phyloP scores from a whole-genome alignment of 2,329 filamentous ascomycete species.

The Parascedosporium putredinis region DNA sequence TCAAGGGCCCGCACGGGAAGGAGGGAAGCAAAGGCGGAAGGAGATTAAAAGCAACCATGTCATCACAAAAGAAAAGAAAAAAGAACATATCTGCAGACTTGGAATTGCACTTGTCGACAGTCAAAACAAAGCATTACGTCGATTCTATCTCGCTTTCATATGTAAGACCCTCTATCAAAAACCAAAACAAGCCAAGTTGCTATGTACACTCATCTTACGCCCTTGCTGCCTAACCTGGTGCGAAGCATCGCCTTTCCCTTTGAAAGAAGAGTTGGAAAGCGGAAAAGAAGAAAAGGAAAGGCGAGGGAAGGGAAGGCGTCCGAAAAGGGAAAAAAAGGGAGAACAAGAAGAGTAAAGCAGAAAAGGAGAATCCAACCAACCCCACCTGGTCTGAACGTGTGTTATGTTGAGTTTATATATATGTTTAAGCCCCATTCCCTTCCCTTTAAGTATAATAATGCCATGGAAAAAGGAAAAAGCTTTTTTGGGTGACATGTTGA shows the following conservation, averaged over 20 bases:
- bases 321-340: background rate
- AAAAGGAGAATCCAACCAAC: background rate
- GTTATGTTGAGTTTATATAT: background rate
- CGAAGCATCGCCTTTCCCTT: background rate
- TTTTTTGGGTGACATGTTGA: too few relatives aligned
- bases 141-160: background rate
- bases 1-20: too few relatives aligned
- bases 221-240: too few relatives aligned
- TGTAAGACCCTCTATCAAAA: background rate
- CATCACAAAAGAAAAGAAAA: too few relatives aligned
- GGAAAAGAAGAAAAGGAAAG: background rate
- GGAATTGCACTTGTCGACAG: background rate
- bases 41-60: too few relatives aligned
- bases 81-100: background rate
- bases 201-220: background rate
- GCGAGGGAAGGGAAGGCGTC: background rate
- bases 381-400: background rate
- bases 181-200: background rate
- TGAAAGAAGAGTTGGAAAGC: background rate
- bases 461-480: conserved; percentile 19
- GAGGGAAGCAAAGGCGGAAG: too few relatives aligned
- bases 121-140: background rate
- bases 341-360: background rate
- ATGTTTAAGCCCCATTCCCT: background rate
- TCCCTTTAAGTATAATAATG: conserved; percentile 12